These are phyloP conservation scores for Neurospora sp. DNA, from an alignment of 495 filamentous ascomycete genomes.

Conservation along the genomic window DNA sequence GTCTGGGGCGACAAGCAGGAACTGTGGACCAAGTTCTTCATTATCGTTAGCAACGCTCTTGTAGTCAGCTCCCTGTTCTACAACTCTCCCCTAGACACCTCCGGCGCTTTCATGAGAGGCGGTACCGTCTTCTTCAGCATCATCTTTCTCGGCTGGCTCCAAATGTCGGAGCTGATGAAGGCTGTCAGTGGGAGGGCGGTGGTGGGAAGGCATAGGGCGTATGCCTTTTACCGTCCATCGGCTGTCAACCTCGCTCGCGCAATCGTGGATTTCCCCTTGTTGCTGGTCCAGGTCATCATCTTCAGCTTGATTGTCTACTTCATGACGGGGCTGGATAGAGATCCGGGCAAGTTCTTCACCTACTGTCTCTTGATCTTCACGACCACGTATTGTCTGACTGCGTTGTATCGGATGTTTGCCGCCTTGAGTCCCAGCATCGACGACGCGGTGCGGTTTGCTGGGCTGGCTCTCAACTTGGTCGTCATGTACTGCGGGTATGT, in stretches of 20 bases:
- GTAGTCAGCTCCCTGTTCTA: slow-evolving; percentile 73
- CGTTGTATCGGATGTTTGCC: slow-evolving; percentile 68
- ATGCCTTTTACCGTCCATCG: slow-evolving; percentile 73
- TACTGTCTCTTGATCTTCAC: slow-evolving; percentile 48
- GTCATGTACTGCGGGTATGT: slow-evolving; percentile 71
- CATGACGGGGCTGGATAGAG: slow-evolving; percentile 56
- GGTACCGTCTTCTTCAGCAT: slow-evolving; percentile 60
- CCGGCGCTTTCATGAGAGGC: slow-evolving; percentile 44
- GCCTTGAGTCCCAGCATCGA: slow-evolving; percentile 53
- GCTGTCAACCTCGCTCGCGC: slow-evolving; percentile 71
- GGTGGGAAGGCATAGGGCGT: slow-evolving; percentile 72
- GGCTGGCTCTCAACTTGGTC: slow-evolving; percentile 58
- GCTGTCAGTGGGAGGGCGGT: slow-evolving; percentile 63
- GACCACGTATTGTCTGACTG: slow-evolving; percentile 46
- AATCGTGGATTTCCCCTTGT: slow-evolving; percentile 63
- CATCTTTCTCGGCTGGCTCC: slow-evolving; percentile 71
- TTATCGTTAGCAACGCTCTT: slow-evolving; percentile 53
- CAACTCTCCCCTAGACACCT: slow-evolving; percentile 48
- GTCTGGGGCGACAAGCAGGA: slow-evolving; percentile 51
- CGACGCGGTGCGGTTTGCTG: slow-evolving; percentile 36
- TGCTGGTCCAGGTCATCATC: slow-evolving; percentile 56
- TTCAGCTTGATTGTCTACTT: slow-evolving; percentile 74
- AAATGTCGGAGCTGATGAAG: slow-evolving; percentile 63
- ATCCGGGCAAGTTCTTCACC: slow-evolving; percentile 78
- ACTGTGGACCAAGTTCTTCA: slow-evolving; percentile 48